Conservation (phyloP, 257 asterid species). For the Przewalskia tangutica region DNA sequence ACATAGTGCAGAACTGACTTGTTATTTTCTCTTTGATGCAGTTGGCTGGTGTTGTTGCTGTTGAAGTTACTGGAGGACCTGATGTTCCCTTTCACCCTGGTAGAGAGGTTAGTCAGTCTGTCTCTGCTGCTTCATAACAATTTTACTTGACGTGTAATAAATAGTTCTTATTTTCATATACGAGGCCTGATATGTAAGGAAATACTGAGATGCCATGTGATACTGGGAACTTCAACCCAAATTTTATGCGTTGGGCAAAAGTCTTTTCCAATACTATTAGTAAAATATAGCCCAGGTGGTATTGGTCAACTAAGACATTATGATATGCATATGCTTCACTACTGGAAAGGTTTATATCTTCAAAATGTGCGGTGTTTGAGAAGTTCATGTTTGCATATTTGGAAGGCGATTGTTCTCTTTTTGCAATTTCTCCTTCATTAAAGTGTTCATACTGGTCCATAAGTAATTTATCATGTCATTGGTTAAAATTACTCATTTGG, state of each 20-base stretch:
- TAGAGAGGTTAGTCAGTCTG: conserved; percentile 33
- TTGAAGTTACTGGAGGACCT: conserved; percentile 93
- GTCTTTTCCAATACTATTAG: background rate
- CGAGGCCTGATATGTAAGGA: background rate
- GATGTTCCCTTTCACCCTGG: conserved; percentile 88
- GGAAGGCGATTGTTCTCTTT: background rate
- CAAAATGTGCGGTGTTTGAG: background rate
- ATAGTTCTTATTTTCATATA: background rate
- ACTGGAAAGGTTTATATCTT: background rate
- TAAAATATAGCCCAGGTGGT: background rate
- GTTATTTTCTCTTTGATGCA: background rate
- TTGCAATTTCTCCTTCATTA: background rate
- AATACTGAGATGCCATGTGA: background rate
- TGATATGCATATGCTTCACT: background rate
- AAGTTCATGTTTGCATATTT: background rate
- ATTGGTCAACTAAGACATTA: background rate
- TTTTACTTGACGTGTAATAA: too few species aligned
- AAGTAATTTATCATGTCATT: background rate
- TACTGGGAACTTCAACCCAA: background rate
- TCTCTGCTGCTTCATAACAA: too few species aligned
- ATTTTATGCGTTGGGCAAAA: background rate
- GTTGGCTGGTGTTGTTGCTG: conserved; percentile 94
- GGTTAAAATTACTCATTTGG: background rate
- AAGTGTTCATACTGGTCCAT: background rate
- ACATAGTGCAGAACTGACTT: background rate